Conservation (phyloP, 805 yeast species). For the Sugiyamaella floridensis region DNA sequence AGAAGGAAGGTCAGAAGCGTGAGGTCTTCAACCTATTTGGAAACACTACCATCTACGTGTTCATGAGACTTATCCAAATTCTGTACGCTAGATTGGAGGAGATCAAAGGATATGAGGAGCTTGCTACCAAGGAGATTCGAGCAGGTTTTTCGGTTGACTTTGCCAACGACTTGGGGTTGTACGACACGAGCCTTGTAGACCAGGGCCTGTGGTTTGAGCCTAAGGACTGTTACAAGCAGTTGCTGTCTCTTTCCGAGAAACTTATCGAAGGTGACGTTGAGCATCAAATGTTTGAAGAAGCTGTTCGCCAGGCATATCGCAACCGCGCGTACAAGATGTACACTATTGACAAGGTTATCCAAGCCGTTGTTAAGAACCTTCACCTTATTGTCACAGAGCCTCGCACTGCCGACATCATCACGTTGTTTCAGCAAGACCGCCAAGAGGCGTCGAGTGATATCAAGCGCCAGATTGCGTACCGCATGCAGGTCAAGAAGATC, state of each 20-base stretch:
- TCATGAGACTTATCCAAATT: slow-evolving; percentile 78
- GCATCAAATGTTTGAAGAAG: slow-evolving; percentile 91
- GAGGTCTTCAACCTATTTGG: slow-evolving; percentile 69
- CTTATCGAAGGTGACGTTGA: slow-evolving; percentile 86
- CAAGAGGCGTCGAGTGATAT: slow-evolving; percentile 57
- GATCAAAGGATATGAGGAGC: slow-evolving; percentile 61
- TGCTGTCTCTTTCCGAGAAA: slow-evolving; percentile 65
- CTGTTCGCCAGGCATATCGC: slow-evolving; percentile 88
- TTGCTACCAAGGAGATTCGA: slow-evolving; percentile 66
- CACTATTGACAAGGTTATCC: slow-evolving; percentile 88
- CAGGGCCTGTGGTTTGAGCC: slow-evolving; percentile 60
- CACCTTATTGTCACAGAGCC: slow-evolving; percentile 76
- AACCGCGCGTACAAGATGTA: slow-evolving; percentile 89
- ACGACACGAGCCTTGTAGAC: slow-evolving; percentile 74
- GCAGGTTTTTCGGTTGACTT: slow-evolving; percentile 43
- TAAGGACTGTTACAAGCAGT: slow-evolving; percentile 53
- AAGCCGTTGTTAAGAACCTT: slow-evolving; percentile 75
- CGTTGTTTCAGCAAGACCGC: slow-evolving; percentile 79
- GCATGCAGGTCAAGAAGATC: slow-evolving; percentile 76
- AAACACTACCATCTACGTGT: slow-evolving; percentile 81
- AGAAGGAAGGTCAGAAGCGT: slow-evolving; percentile 26
- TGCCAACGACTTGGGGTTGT: slow-evolving; percentile 78
- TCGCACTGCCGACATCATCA: slow-evolving; percentile 71
- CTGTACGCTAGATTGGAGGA: slow-evolving; percentile 74
- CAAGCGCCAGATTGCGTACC: slow-evolving; percentile 80